These are phyloP conservation scores for Monosporascus sp. DNA, from an alignment of 2,329 filamentous ascomycete genomes.

Conservation along the genomic window DNA sequence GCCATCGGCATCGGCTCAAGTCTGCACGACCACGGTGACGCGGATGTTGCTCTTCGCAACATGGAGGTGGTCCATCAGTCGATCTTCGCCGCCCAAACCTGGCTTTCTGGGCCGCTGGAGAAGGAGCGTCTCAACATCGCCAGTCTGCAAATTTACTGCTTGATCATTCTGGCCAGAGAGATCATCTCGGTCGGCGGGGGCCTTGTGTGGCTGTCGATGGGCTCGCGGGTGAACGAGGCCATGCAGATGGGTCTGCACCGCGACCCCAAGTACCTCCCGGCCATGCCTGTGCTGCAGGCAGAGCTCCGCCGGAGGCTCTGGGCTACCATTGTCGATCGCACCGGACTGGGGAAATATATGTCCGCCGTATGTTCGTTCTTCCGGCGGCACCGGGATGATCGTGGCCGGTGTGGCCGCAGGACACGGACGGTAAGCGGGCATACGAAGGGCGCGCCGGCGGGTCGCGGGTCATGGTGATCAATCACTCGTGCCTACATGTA, in stretches of 20 bases:
- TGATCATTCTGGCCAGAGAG: conserved; percentile 34
- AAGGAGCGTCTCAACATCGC: conserved; percentile 29
- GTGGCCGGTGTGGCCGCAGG: too few species aligned
- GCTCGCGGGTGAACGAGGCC: conserved; percentile 33
- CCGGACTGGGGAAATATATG: too few species aligned
- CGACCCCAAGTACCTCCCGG: conserved; percentile 33
- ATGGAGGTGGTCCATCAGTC: conserved; percentile 27
- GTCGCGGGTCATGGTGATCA: too few species aligned
- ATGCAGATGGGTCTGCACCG: conserved; percentile 41
- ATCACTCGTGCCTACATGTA: too few species aligned
- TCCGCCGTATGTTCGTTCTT: too few species aligned
- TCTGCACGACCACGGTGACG: conserved; percentile 20
- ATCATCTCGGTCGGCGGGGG: conserved; percentile 36
- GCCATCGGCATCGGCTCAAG: conserved; percentile 36
- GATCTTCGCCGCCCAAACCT: conserved; percentile 35
- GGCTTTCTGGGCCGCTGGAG: conserved; percentile 35
- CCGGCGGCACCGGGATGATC: too few species aligned
- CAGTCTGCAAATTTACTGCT: conserved; percentile 35
- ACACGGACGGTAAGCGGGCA: too few species aligned
- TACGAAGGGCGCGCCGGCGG: too few species aligned
- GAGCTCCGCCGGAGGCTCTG: conserved; percentile 38
- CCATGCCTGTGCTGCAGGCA: conserved; percentile 29
- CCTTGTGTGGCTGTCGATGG: conserved; percentile 35
- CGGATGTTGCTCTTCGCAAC: conserved; percentile 18
- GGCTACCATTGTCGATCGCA: conserved; percentile 35